Evolutionary conservation across 768 basidiomycete species (phyloP).

Genomic region (Podaxis carcinomalis): DNA sequence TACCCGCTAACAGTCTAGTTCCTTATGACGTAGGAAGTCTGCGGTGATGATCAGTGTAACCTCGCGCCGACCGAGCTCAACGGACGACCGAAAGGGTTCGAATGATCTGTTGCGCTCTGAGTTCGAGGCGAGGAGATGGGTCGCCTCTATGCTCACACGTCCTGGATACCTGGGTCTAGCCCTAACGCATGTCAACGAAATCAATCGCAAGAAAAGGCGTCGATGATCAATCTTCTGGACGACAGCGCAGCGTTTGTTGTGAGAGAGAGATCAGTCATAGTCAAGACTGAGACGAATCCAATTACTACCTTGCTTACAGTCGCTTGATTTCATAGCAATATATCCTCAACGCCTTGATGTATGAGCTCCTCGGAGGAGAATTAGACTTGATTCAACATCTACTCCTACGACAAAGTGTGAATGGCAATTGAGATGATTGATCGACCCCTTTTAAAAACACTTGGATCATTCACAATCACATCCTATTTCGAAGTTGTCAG

Average conservation of each 20-base stretch:
- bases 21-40: no score
- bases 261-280: not conserved
- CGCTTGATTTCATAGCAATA: not conserved
- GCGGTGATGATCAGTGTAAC: no score
- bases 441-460: not conserved
- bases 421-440: not conserved
- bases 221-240: not conserved
- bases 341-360: not conserved
- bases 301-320: not conserved
- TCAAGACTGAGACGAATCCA: not conserved
- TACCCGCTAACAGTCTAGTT: no score
- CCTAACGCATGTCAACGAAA: not conserved
- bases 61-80: no score
- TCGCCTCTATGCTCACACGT: not conserved
- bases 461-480: not conserved
- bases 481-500: not conserved
- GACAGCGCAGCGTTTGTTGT: not conserved
- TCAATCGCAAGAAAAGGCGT: not conserved
- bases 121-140: not conserved
- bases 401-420: not conserved
- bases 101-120: not conserved
- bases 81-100: no score
- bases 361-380: not conserved
- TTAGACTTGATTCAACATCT: not conserved
- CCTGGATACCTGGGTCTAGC: not conserved